A percentile compares a stretch with the other conserved stretches of the same genome.
phyloP scores from a whole-genome alignment of 805 yeast genomes.

The Saturnispora sekii region DNA sequence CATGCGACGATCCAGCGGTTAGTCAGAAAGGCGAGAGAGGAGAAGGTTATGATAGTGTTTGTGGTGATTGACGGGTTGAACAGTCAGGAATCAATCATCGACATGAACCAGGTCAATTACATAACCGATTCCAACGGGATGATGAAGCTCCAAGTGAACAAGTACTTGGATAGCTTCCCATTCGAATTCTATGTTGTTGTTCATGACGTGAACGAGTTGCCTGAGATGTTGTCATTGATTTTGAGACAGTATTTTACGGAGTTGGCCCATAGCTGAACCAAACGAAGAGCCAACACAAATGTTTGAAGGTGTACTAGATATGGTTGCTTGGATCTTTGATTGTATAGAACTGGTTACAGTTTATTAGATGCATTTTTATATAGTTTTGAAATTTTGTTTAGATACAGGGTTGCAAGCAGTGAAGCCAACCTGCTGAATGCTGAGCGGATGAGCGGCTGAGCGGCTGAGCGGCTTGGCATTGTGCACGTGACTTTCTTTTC shows the following conservation, averaged over 20 bases:
- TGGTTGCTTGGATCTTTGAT: no score
- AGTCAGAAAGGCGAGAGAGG: constrained; percentile 87
- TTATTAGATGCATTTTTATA: background rate
- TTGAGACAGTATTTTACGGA: constrained; percentile 88
- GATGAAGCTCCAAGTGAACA: constrained; percentile 64
- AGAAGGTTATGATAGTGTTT: constrained; percentile 88
- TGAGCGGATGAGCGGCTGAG: no score
- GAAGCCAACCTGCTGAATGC: no score
- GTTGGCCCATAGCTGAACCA: constrained; percentile 26
- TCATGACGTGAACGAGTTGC: constrained; percentile 77
- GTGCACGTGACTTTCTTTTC: no score
- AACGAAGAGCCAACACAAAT: no score
- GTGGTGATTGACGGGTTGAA: constrained; percentile 87
- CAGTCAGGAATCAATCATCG: constrained; percentile 77
- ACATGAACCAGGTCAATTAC: constrained; percentile 88
- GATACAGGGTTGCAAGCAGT: no score
- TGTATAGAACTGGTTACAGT: background rate
- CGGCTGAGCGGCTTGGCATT: no score
- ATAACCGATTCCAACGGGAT: constrained; percentile 61
- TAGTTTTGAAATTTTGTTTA: background rate
- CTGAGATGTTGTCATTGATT: constrained; percentile 82
- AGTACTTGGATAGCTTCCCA: constrained; percentile 89
- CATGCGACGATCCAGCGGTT: constrained; percentile 74
- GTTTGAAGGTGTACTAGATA: no score
- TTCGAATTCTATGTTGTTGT: constrained; percentile 96